Base-by-base conservation (phyloP, 768 basidiomycete species). In the Krasilnikovozyma curviuscula region DNA sequence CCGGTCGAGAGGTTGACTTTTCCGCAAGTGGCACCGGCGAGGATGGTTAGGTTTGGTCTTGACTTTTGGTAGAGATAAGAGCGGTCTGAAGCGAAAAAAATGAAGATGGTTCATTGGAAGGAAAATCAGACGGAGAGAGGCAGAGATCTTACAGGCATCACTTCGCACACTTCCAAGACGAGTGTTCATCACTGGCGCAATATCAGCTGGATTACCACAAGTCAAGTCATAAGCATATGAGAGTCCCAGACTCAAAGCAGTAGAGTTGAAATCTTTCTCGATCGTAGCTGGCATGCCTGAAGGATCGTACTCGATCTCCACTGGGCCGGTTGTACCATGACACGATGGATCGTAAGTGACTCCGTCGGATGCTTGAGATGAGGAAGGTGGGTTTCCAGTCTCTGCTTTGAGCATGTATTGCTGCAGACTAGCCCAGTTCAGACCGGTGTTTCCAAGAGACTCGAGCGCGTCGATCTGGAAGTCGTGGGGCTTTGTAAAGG, bases 161-260 rank as follows among this genome's bases (percentile, higher is more conserved):
- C 53, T 52, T 39, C 59, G 45, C n/a, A 43, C 48, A 27, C 56
- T 51, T 5, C 56, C 59, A 23, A 18, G 44, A n/a, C 58, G 28
- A 16, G 58, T 59, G 40, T 61, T 61, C 27, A 54, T 48, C 25
- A 61, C 54, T 9, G 58, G 59, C 9, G 55, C 58, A 2, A 52
- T 48, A 23, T 55, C 55, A 14, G 55, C 58, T 2, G 59, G 59
- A 37, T 57, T 42, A 2, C 59, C 59, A 39, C 59, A 61, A 14
- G 59, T 59, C 34, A 59, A 44, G 50, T 61, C 59, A 21, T 37
- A 16, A n/a, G n/a, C n/a, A n/a, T n/a, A n/a, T n/a, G n/a, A n/a
- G n/a, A n/a, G n/a, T n/a, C n/a, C n/a, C n/a, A n/a, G n/a, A n/a
- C n/a, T n/a, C n/a, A n/a, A n/a, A n/a, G n/a, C n/a, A n/a, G n/a